These are phyloP conservation scores for Paraurostyla sp. DNA, from an alignment of 73 alveolate species.

Conservation along the genomic window DNA sequence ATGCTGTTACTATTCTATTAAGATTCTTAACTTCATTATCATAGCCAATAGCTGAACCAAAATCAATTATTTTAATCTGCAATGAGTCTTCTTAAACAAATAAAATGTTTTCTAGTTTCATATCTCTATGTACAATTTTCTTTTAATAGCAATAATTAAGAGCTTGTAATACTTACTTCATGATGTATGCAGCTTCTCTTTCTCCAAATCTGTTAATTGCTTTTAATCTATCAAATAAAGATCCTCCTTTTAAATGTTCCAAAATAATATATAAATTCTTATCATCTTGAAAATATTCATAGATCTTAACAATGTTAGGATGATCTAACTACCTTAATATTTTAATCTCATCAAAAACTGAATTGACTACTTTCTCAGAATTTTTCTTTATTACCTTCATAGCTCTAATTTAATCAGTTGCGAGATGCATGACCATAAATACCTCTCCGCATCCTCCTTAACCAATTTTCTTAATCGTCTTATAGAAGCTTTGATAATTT, in stretches of 20 bases:
- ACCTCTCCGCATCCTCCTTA: conserved; percentile 76
- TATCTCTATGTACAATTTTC: conserved; percentile 82
- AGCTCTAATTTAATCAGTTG: conserved; percentile 66
- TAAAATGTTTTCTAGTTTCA: conserved; percentile 83
- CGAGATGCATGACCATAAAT: conserved; percentile 45
- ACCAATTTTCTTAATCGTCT: conserved; percentile 56
- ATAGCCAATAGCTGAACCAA: conserved; percentile 74
- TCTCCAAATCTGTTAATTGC: conserved; percentile 61
- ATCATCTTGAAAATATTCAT: conserved; percentile 61
- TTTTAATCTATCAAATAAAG: conserved; percentile 68
- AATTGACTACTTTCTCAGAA: conserved; percentile 46
- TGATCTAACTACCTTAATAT: conserved; percentile 66
- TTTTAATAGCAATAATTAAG: conserved; percentile 74
- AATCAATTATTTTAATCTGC: conserved; percentile 75
- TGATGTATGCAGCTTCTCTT: conserved; percentile 53
- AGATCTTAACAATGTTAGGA: conserved; percentile 70
- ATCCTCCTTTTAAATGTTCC: conserved; percentile 70
- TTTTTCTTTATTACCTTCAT: conserved; percentile 63
- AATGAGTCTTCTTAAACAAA: conserved; percentile 66
- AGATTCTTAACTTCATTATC: conserved; percentile 61
- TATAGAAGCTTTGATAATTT: background rate
- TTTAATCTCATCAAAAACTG: conserved; percentile 50
- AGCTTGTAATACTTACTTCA: conserved; percentile 68
- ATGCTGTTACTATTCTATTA: conserved; percentile 66
- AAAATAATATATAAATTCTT: conserved; percentile 36